phyloP scores from a whole-genome alignment of 2,329 filamentous ascomycete species.

The Ophiocordyceps polyrhachis-furcata region DNA sequence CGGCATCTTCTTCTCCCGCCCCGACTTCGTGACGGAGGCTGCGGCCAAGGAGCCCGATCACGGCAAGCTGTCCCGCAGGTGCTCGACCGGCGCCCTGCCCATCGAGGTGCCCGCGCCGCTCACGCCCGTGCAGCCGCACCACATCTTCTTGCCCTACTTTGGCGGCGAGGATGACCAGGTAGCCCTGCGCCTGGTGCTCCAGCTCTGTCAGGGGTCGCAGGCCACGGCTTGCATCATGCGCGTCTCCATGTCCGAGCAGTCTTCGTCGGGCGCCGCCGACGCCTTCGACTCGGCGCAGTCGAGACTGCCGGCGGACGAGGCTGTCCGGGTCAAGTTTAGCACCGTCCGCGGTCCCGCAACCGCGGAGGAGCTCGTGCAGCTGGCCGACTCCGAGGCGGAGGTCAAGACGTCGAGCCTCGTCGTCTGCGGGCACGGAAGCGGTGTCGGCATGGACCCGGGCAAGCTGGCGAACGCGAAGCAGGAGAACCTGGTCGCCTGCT shows the following conservation, averaged over 20 bases:
- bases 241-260: background rate
- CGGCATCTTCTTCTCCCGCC: slow-evolving; percentile 60
- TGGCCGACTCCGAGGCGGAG: slow-evolving; percentile 3
- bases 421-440: slow-evolving; percentile 8
- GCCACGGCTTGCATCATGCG: slow-evolving; percentile 60
- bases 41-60: slow-evolving; percentile 13
- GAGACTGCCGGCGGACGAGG: slow-evolving; percentile 2
- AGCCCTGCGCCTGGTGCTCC: slow-evolving; percentile 64
- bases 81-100: slow-evolving; percentile 38
- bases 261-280: slow-evolving; percentile 1
- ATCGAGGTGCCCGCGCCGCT: slow-evolving; percentile 38
- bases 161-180: slow-evolving; percentile 67
- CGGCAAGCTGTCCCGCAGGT: slow-evolving; percentile 24
- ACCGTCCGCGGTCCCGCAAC: slow-evolving; percentile 4
- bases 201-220: slow-evolving; percentile 61
- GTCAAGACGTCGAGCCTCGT: slow-evolving; percentile 5
- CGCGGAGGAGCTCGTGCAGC: slow-evolving; percentile 8
- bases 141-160: slow-evolving; percentile 75
- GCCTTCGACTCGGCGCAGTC: slow-evolving; percentile 3
- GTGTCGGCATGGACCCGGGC: slow-evolving; percentile 5
- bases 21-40: slow-evolving; percentile 22
- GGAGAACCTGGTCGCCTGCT: slow-evolving; percentile 6
- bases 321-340: slow-evolving; percentile 7
- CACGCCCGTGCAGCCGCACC: slow-evolving; percentile 51
- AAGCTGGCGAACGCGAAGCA: slow-evolving; percentile 5